Base-by-base conservation (phyloP, 2,329 filamentous ascomycete genomes). In the Sarocladiaceae sp. region DNA sequence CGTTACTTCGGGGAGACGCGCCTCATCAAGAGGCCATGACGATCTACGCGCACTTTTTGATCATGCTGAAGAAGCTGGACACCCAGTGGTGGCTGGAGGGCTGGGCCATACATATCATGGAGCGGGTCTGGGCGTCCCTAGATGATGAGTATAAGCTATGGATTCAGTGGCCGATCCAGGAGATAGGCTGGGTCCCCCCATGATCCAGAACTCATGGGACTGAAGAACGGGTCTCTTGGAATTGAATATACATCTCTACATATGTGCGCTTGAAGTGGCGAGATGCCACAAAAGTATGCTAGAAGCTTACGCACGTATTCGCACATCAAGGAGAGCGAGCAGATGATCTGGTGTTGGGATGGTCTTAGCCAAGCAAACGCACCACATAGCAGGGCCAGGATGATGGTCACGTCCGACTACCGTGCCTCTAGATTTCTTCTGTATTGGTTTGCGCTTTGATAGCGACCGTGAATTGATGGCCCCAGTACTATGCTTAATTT, bases 31-130 rank as follows among this genome's bases (percentile, higher is more conserved):
- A 57, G 27, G 54, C 59, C 2, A 46, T 67, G 4, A 55, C 54
- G 32, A 63, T 68, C 12, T 63, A 63, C 45, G 59, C 57, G 13
- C 58, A 61, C 45, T 65, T 61, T 39, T 59, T 58, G 13, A 57
- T 64, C 11, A 40, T 59, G 24, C 43, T 65, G 4, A 53, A 63
- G 34, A 60, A 58, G 43, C 37, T 58, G 11, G 53, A 56, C 42
- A 49, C 50, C 24, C 49, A 65, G 44, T 65, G 63, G 63, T 68
- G 62, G 61, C 52, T 65, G 19, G 55, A 63, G 41, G 63, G 64
- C 0, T 64, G 62, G 58, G 55, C 56, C 1, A 50, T 50, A 15
- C 57, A 65, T 47, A 48, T 67, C 7, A 55, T 68, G 18, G 42
- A 49, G 15, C 49, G 55, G 43, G 55, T 60, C 6, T 66, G 56